Evolutionary conservation across 495 filamentous ascomycete species (phyloP).

Genomic region (Annulohypoxylon moriforme): DNA sequence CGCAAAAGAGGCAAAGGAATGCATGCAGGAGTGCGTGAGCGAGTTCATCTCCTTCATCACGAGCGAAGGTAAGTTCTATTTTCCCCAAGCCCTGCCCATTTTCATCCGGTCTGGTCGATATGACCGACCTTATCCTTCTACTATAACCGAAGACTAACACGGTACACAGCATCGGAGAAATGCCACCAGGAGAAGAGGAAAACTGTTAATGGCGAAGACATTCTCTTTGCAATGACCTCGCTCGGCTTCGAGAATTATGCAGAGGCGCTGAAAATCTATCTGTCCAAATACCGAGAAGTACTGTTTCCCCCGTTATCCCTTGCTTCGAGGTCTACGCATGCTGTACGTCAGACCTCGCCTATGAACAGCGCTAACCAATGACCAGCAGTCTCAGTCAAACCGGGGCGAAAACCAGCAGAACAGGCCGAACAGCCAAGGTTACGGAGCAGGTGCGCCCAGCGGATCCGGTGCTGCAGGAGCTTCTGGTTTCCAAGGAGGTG

Average conservation of each 20-base stretch:
- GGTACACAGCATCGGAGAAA: constrained; percentile 88
- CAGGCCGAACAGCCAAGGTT: constrained; percentile 76
- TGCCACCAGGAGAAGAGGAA: constrained; percentile 99
- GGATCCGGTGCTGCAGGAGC: constrained; percentile 59
- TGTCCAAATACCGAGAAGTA: constrained; percentile 98
- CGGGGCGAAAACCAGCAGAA: constrained; percentile 76
- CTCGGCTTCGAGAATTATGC: constrained; percentile 99
- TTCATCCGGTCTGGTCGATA: constrained; percentile 25
- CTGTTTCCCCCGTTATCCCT: constrained; percentile 54
- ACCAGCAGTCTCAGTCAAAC: constrained; percentile 77
- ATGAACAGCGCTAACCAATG: constrained; percentile 50
- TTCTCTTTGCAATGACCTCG: constrained; percentile 98
- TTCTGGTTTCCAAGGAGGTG: constrained; percentile 66
- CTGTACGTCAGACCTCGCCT: constrained; percentile 21
- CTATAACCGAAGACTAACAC: constrained; percentile 43
- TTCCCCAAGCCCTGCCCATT: neutral
- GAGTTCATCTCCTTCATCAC: constrained; percentile 99
- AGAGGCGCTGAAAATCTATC: constrained; percentile 96
- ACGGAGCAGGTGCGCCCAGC: constrained; percentile 62
- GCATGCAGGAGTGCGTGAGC: constrained; percentile 99
- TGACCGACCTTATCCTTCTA: constrained; percentile 26
- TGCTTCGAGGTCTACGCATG: constrained; percentile 24
- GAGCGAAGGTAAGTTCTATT: constrained; percentile 80
- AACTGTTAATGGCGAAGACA: constrained; percentile 98
- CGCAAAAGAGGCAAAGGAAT: constrained; percentile 98